Percentiles rank a stretch among this genome's conserved stretches.
Conservation (phyloP, 306 rosid genomes). For the Cercis canadensis region DNA sequence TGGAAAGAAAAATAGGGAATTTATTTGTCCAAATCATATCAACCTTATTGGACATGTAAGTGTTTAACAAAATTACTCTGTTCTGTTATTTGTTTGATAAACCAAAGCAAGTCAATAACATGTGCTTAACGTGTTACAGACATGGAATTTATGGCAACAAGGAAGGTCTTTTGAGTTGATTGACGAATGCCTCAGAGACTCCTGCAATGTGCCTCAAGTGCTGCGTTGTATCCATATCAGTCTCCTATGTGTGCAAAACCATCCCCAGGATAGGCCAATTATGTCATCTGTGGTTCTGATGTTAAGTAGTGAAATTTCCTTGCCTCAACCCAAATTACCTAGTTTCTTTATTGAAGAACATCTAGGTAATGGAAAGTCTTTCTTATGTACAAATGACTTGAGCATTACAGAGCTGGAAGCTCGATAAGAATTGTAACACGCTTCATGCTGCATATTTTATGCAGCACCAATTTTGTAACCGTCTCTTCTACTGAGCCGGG, state of each 20-base stretch:
- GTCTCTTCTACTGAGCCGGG: no score
- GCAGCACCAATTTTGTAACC: not conserved
- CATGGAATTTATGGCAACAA: constrained; percentile 50
- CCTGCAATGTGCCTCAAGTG: constrained; percentile 16
- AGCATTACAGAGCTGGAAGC: constrained; percentile 42
- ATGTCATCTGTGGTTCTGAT: constrained; percentile 40
- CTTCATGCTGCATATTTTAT: not conserved
- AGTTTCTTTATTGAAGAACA: constrained; percentile 17
- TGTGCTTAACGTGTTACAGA: constrained; percentile 25
- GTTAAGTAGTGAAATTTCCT: constrained; percentile 31
- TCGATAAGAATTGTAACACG: constrained; percentile 30
- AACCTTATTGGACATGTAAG: constrained; percentile 51
- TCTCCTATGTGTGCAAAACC: constrained; percentile 45
- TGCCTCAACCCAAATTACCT: constrained; percentile 45
- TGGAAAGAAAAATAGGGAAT: constrained; percentile 46
- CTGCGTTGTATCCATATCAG: constrained; percentile 45
- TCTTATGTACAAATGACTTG: constrained; percentile 39
- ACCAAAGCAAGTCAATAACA: not conserved
- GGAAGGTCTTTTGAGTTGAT: constrained; percentile 38
- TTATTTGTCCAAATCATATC: constrained; percentile 29
- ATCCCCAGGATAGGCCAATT: no score
- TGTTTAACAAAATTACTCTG: not conserved
- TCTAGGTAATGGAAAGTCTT: not conserved
- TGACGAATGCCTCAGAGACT: constrained; percentile 22
- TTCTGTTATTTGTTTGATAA: not conserved